Evolutionary conservation across 805 yeast genomes (phyloP).

Genomic region (Kuraishia capsulata): DNA sequence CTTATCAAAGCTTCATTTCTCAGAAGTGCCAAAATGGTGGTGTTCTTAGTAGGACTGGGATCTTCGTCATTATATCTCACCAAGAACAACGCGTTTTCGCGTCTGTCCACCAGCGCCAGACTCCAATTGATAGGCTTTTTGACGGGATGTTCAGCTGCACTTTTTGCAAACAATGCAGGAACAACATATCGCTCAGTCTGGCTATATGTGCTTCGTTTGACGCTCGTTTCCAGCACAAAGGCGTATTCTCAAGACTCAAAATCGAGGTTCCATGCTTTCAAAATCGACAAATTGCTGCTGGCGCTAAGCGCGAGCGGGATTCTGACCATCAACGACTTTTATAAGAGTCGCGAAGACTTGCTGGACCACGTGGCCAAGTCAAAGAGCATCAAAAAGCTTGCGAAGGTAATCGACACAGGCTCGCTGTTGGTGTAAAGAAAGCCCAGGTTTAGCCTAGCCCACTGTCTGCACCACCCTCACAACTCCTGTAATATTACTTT

Average conservation of each 20-base stretch:
- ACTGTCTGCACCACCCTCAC: no score
- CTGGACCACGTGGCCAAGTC: background rate
- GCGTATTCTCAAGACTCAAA: conserved; percentile 4
- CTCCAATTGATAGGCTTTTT: conserved; percentile 9
- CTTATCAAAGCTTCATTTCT: background rate
- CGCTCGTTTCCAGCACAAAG: conserved; percentile 7
- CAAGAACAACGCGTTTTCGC: background rate
- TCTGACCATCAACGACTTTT: conserved; percentile 9
- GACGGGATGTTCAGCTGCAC: conserved; percentile 6
- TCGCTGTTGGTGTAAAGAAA: background rate
- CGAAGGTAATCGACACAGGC: conserved; percentile 6
- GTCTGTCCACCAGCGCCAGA: conserved; percentile 1
- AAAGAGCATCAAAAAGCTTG: conserved; percentile 3
- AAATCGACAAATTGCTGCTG: conserved; percentile 8
- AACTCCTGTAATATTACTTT: background rate
- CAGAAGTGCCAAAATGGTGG: background rate
- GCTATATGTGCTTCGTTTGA: conserved; percentile 12
- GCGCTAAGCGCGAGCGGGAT: conserved; percentile 7
- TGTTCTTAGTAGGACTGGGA: background rate
- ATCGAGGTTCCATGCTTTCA: conserved; percentile 2
- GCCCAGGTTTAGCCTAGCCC: background rate
- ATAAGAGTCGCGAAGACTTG: background rate
- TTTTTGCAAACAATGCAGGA: conserved; percentile 7
- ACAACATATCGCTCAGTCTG: conserved; percentile 9
- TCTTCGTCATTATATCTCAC: background rate